Evolutionary conservation across 768 basidiomycete genomes (phyloP).

Genomic region (Mycena capillaripes): DNA sequence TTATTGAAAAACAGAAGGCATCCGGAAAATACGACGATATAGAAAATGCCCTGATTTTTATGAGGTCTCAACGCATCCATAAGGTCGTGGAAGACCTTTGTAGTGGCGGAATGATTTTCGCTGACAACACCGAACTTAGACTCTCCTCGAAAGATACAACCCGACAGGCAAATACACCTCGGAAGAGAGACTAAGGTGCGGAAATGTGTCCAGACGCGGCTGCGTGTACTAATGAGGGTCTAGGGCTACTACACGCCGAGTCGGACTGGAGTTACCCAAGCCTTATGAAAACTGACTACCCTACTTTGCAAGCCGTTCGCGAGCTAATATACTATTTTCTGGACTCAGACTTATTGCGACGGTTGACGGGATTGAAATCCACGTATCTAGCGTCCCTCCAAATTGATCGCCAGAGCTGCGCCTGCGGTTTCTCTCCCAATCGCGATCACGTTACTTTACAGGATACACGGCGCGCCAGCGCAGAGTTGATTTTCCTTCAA

Average conservation of each 20-base stretch:
- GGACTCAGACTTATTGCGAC: too few relatives aligned
- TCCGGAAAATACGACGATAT: slow-evolving; percentile 53
- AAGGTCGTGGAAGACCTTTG: slow-evolving; percentile 63
- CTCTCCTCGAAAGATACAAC: slow-evolving; percentile 88
- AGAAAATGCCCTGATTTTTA: slow-evolving; percentile 74
- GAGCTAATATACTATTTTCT: too few relatives aligned
- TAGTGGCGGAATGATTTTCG: background rate
- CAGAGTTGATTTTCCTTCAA: background rate
- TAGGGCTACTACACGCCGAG: slow-evolving; percentile 83
- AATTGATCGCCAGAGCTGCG: too few relatives aligned
- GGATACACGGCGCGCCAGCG: too few relatives aligned
- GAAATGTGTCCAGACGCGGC: too few relatives aligned
- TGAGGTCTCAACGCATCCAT: slow-evolving; percentile 81
- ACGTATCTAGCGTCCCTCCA: too few relatives aligned
- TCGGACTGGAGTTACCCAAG: slow-evolving; percentile 88
- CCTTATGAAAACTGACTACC: slow-evolving; percentile 43
- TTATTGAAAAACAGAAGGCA: slow-evolving; percentile 61
- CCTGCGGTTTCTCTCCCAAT: background rate
- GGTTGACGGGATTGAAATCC: too few relatives aligned
- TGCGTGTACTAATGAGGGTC: background rate
- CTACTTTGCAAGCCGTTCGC: background rate
- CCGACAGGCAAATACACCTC: slow-evolving; percentile 84
- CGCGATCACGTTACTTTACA: slow-evolving; percentile 25
- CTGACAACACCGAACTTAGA: slow-evolving; percentile 55
- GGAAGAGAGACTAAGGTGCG: slow-evolving; percentile 77